Conservation (phyloP, 352 stramenopile species). For the Pythium aphanidermatum region DNA sequence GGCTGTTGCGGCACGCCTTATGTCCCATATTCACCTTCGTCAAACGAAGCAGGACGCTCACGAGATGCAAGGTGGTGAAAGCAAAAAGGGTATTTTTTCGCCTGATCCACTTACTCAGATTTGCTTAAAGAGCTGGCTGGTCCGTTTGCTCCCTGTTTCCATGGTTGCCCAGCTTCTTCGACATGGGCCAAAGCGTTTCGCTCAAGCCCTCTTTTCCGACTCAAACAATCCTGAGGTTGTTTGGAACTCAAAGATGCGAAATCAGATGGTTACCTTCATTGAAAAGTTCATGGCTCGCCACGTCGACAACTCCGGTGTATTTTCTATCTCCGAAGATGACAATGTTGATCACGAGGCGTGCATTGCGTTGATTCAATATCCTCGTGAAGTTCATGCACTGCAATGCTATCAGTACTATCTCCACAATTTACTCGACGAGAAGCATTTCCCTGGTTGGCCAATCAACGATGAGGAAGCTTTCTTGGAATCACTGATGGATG, state of each 20-base stretch:
- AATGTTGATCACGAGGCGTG: conserved; percentile 70
- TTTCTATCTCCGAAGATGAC: conserved; percentile 64
- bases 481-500: conserved; percentile 63
- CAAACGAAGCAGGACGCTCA: conserved; percentile 65
- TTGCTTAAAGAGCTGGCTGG: conserved; percentile 80
- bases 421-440: conserved; percentile 81
- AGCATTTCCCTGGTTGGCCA: conserved; percentile 83
- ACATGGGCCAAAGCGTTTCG: conserved; percentile 69
- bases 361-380: conserved; percentile 76
- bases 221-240: conserved; percentile 84
- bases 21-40: conserved; percentile 77
- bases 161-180: conserved; percentile 83
- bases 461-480: conserved; percentile 83
- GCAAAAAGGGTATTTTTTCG: conserved; percentile 78
- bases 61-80: conserved; percentile 69
- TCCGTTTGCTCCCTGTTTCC: conserved; percentile 74
- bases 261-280: conserved; percentile 83
- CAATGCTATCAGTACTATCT: conserved; percentile 88
- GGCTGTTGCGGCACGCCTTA: conserved; percentile 66
- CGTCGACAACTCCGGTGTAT: conserved; percentile 57
- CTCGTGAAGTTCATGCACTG: conserved; percentile 74
- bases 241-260: conserved; percentile 81
- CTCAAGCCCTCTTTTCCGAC: conserved; percentile 72
- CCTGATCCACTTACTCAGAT: conserved; percentile 77
- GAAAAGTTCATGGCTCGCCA: conserved; percentile 83